Percentiles rank a stretch among this genome's conserved stretches.
Conservation (phyloP, 148 eudicot species). For the Fagopyrum homotropicum region DNA sequence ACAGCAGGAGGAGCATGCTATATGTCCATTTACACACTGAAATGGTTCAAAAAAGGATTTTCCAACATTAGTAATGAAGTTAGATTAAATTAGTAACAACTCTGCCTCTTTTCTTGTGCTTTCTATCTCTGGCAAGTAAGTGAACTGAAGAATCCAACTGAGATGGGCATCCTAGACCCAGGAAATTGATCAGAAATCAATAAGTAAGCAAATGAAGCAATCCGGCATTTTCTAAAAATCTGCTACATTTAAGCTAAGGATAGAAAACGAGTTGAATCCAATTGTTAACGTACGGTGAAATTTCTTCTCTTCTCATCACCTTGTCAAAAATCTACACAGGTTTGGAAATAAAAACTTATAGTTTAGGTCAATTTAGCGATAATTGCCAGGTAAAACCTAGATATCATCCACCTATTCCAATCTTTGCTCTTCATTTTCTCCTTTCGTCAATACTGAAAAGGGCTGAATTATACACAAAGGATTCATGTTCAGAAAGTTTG, state of each 20-base stretch:
- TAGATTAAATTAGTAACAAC: background rate
- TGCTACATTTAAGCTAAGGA: background rate
- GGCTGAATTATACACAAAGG: background rate
- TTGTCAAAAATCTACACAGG: background rate
- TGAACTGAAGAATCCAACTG: background rate
- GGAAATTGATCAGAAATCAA: background rate
- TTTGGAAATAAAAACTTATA: background rate
- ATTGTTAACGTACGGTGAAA: background rate
- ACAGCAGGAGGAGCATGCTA: conserved; percentile 17
- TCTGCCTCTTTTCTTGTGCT: background rate
- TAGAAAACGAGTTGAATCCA: background rate
- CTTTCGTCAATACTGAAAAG: background rate
- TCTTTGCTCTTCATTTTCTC: background rate
- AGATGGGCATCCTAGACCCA: background rate
- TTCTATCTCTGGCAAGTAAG: background rate
- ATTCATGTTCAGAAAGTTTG: background rate
- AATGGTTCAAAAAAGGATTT: background rate
- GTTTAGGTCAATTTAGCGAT: background rate
- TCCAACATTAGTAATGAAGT: background rate
- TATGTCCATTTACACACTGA: conserved; percentile 15
- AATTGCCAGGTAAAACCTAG: background rate
- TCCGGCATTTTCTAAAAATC: background rate
- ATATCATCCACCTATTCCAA: background rate
- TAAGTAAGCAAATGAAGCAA: background rate
- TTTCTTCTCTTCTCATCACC: background rate